phyloP scores from a whole-genome alignment of 192 early-diverging fungal species.

The Gonapodya prolifera region DNA sequence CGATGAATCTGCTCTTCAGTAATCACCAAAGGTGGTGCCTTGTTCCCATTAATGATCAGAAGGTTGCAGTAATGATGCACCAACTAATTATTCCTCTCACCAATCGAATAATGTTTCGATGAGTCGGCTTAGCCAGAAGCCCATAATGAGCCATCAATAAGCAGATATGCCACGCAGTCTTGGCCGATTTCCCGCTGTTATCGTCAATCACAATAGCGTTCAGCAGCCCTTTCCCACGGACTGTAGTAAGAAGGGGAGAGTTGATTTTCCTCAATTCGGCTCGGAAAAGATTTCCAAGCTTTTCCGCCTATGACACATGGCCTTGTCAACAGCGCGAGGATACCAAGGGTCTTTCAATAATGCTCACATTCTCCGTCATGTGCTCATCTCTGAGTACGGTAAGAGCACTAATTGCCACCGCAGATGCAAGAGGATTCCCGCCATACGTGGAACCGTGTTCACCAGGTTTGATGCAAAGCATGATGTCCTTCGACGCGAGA shows the following conservation, averaged over 20 bases:
- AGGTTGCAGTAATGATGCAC: too few relatives aligned
- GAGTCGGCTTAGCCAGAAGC: constrained; percentile 94
- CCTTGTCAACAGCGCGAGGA: too few relatives aligned
- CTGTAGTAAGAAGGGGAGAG: constrained; percentile 60
- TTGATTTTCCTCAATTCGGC: constrained; percentile 57
- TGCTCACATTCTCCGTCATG: constrained; percentile 49
- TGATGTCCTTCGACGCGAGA: constrained; percentile 64
- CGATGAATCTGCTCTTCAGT: background rate
- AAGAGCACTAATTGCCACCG: constrained; percentile 87
- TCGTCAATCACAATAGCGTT: constrained; percentile 91
- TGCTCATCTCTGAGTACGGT: constrained; percentile 91
- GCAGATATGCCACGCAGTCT: constrained; percentile 96
- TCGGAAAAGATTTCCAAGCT: constrained; percentile 80
- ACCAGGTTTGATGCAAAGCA: constrained; percentile 72
- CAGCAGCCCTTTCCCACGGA: constrained; percentile 85
- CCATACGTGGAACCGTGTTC: constrained; percentile 98
- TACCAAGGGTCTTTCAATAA: too few relatives aligned
- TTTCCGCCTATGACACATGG: constrained; percentile 21
- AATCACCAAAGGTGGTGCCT: constrained; percentile 1
- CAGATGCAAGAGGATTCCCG: constrained; percentile 49
- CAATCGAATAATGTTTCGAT: constrained; percentile 94
- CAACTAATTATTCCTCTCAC: constrained; percentile 8
- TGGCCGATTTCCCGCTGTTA: constrained; percentile 18
- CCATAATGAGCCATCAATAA: constrained; percentile 84
- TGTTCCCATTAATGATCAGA: too few relatives aligned